These are phyloP conservation scores for Sugiyamaella grinbergsii DNA, from an alignment of 1,139 yeast species.

Conservation along the genomic window DNA sequence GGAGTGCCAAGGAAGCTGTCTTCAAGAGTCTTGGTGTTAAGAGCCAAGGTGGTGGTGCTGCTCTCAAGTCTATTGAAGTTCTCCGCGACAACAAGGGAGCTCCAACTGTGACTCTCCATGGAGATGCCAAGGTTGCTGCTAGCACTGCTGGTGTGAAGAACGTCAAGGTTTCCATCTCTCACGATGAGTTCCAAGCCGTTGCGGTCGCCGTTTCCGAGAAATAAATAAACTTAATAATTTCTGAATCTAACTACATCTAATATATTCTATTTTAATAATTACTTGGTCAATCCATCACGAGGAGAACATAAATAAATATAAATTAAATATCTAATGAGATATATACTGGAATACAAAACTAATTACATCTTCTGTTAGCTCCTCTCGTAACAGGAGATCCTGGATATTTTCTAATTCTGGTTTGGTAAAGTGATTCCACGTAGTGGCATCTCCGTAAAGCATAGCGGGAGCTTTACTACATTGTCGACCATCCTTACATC, in stretches of 20 bases:
- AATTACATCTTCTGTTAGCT: slow-evolving; percentile 65
- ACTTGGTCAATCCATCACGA: neutral
- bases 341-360: slow-evolving; percentile 91
- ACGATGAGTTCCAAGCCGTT: slow-evolving; percentile 94
- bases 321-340: slow-evolving; percentile 56
- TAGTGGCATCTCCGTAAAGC: slow-evolving; percentile 96
- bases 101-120: slow-evolving; percentile 75
- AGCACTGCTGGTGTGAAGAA: slow-evolving; percentile 63
- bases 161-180: slow-evolving; percentile 88
- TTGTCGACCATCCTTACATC: slow-evolving; percentile 78
- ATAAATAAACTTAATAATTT: slow-evolving; percentile 21
- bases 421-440: slow-evolving; percentile 90
- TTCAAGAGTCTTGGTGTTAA: slow-evolving; percentile 91
- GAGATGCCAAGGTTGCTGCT: slow-evolving; percentile 78
- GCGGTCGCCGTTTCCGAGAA: slow-evolving; percentile 89
- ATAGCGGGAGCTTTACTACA: slow-evolving; percentile 71
- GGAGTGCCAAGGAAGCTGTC: slow-evolving; percentile 99
- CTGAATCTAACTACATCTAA: too few relatives aligned
- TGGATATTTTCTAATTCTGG: slow-evolving; percentile 63
- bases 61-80: slow-evolving; percentile 88
- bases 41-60: slow-evolving; percentile 94
- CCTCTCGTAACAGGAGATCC: slow-evolving; percentile 76
- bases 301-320: neutral
- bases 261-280: slow-evolving; percentile 3
- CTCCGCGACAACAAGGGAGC: slow-evolving; percentile 73